A percentile compares a stretch with the other conserved stretches of the same genome.
Conservation (phyloP, 805 yeast species). For the Saccharomycopsis fodiens region DNA sequence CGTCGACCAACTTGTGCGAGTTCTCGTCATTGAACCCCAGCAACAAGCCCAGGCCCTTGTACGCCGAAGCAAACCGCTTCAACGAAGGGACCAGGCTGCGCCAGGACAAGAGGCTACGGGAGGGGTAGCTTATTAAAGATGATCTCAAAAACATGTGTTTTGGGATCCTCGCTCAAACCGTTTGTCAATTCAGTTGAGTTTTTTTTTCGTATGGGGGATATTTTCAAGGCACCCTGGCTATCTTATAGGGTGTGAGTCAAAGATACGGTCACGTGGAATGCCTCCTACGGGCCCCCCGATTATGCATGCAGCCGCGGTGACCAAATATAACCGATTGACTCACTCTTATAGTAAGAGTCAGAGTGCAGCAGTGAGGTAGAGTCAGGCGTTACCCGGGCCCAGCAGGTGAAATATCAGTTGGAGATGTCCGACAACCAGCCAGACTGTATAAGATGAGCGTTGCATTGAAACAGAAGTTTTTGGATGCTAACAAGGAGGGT, state of each 20-base stretch:
- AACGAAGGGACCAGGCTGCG: not conserved
- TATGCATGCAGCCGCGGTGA: not conserved
- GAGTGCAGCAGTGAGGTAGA: not conserved
- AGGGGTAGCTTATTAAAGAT: not conserved
- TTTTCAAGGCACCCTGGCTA: no score
- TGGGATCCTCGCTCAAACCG: not conserved
- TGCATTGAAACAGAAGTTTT: conserved; percentile 45
- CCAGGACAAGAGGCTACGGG: conserved; percentile 1
- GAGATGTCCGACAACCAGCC: no score
- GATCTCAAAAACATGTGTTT: conserved; percentile 1
- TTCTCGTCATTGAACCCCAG: conserved; percentile 51
- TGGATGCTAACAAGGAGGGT: conserved; percentile 43
- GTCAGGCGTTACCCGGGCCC: no score
- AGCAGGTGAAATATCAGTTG: no score
- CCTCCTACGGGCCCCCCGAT: not conserved
- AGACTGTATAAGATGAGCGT: conserved; percentile 11
- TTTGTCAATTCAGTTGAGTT: not conserved
- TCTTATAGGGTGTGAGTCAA: no score
- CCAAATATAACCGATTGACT: not conserved
- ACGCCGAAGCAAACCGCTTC: conserved; percentile 22
- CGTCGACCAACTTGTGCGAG: conserved; percentile 68
- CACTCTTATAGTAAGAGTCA: not conserved
- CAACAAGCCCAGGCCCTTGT: conserved; percentile 59
- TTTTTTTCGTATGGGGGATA: not conserved
- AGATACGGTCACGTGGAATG: not conserved